Conservation (phyloP, 1,284 basidiomycete species). For the Peniophora sp. region DNA sequence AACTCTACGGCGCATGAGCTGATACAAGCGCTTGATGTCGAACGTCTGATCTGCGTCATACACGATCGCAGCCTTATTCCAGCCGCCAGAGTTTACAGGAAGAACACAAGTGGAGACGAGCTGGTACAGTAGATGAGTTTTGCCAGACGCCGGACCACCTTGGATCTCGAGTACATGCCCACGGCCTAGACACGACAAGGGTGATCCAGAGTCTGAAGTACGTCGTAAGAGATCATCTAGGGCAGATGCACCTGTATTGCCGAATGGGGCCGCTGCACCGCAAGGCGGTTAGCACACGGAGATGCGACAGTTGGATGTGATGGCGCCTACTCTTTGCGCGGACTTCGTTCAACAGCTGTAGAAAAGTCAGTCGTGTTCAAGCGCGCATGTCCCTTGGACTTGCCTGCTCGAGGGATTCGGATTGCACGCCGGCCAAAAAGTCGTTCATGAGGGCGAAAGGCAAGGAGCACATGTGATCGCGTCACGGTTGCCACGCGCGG, state of each 20-base stretch:
- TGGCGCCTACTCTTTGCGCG: conserved; percentile 20
- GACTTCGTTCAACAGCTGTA: conserved; percentile 29
- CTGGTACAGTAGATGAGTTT: conserved; percentile 65
- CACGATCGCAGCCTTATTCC: conserved; percentile 55
- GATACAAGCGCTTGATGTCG: conserved; percentile 42
- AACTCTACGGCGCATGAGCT: conserved; percentile 35
- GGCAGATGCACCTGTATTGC: conserved; percentile 21
- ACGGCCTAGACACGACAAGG: conserved; percentile 27
- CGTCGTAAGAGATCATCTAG: conserved; percentile 24
- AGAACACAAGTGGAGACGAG: conserved; percentile 55
- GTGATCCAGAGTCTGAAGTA: conserved; percentile 12
- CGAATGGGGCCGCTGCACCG: conserved; percentile 17
- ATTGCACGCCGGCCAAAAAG: conserved; percentile 15
- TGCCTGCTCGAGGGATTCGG: conserved; percentile 42
- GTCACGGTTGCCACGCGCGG: no score
- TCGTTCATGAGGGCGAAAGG: neutral
- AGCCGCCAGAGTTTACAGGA: conserved; percentile 43
- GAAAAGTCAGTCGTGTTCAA: neutral
- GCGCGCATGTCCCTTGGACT: conserved; percentile 10
- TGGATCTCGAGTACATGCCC: conserved; percentile 71
- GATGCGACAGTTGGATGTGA: neutral
- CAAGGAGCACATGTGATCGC: no score
- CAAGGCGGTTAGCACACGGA: conserved; percentile 1
- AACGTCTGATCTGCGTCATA: conserved; percentile 65
- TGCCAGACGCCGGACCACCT: conserved; percentile 65